Conservation (phyloP, 192 early-diverging fungal genomes). For the Coemansia sp. region DNA sequence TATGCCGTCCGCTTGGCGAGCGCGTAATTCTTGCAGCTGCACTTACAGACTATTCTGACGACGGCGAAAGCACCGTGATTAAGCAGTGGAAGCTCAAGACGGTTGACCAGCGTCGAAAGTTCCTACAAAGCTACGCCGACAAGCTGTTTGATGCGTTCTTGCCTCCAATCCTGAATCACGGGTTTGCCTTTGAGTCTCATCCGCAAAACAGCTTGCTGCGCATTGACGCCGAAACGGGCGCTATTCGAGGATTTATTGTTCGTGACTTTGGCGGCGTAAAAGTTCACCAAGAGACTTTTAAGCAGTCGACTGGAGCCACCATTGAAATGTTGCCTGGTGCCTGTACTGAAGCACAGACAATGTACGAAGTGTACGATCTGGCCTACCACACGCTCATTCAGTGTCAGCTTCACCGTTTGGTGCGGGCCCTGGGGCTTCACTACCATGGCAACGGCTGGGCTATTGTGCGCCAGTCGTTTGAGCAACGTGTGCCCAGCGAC, state of each 20-base stretch:
- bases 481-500: slow-evolving; percentile 43
- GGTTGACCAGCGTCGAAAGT: slow-evolving; percentile 40
- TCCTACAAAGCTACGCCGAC: slow-evolving; percentile 51
- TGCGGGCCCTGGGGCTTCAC: slow-evolving; percentile 60
- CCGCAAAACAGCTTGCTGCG: slow-evolving; percentile 61
- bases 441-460: slow-evolving; percentile 60
- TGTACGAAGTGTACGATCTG: slow-evolving; percentile 55
- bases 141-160: slow-evolving; percentile 58
- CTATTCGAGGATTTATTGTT: slow-evolving; percentile 58
- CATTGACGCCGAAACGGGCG: slow-evolving; percentile 52
- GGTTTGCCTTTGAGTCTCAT: slow-evolving; percentile 68
- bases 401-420: slow-evolving; percentile 59
- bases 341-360: slow-evolving; percentile 53
- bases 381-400: slow-evolving; percentile 64
- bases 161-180: slow-evolving; percentile 58
- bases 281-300: slow-evolving; percentile 56
- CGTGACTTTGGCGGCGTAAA: slow-evolving; percentile 72
- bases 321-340: slow-evolving; percentile 58
- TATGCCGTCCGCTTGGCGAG: slow-evolving; percentile 38
- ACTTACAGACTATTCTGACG: slow-evolving; percentile 50
- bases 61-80: slow-evolving; percentile 41
- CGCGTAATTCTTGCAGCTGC: slow-evolving; percentile 58
- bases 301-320: slow-evolving; percentile 39
- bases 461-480: slow-evolving; percentile 54
- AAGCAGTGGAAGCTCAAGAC: slow-evolving; percentile 53